Evolutionary conservation across 2,329 filamentous ascomycete species (phyloP).

Genomic region (Achaetomium macrosporum): DNA sequence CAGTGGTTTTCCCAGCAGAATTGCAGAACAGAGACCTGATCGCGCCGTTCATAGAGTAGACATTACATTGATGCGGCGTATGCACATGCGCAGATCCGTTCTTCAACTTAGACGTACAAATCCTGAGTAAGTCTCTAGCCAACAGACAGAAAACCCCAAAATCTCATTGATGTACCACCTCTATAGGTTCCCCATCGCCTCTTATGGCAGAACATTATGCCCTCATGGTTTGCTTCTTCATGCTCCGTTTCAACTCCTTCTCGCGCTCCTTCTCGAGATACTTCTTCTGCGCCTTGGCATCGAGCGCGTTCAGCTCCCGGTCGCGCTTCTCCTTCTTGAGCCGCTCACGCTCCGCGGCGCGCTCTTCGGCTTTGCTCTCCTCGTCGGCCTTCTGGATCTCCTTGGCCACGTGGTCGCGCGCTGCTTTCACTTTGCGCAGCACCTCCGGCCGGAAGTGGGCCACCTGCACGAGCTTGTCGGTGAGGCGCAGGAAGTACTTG

Average conservation of each 20-base stretch:
- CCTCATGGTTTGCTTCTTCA: conserved; percentile 50
- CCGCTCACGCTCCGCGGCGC: conserved; percentile 64
- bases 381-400: conserved; percentile 76
- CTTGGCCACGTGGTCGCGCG: conserved; percentile 73
- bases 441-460: conserved; percentile 91
- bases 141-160: not conserved
- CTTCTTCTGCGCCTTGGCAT: conserved; percentile 80
- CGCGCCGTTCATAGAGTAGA: not conserved
- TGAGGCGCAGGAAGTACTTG: conserved; percentile 73
- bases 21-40: no score
- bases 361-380: conserved; percentile 74
- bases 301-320: conserved; percentile 67
- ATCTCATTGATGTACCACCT: not conserved
- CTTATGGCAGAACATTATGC: conserved; percentile 31
- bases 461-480: conserved; percentile 68
- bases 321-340: conserved; percentile 88
- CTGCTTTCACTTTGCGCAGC: conserved; percentile 70
- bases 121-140: not conserved
- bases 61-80: not conserved
- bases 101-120: not conserved
- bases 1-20: no score
- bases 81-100: not conserved
- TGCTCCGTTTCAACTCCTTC: conserved; percentile 56
- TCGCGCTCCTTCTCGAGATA: conserved; percentile 76
- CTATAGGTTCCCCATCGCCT: not conserved